Conservation (phyloP, 2,329 filamentous ascomycete genomes). For the Trichophyton equinum region DNA sequence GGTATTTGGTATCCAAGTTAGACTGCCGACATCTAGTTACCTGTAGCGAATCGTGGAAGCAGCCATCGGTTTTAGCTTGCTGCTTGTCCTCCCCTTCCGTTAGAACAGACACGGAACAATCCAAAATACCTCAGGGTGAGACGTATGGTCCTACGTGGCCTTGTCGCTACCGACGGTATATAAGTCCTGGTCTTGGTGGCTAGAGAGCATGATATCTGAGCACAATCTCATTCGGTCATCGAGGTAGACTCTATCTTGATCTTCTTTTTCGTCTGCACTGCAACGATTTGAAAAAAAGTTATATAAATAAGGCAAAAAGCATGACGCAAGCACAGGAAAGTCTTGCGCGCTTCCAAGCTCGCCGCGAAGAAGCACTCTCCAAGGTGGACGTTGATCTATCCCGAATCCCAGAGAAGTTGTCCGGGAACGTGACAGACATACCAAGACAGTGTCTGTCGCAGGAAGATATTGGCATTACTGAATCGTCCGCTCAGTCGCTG, state of each 20-base stretch:
- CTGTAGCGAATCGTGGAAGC: not conserved
- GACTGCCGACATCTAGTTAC: not conserved
- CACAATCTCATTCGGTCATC: not conserved
- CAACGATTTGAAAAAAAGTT: not conserved
- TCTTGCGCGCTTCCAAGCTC: not conserved
- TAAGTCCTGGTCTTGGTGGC: not conserved
- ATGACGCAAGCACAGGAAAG: constrained; percentile 1
- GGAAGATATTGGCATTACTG: not conserved
- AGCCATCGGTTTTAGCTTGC: not conserved
- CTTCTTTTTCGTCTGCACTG: not conserved
- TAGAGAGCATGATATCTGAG: not conserved
- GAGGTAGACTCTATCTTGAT: not conserved
- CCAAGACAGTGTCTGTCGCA: constrained; percentile 1
- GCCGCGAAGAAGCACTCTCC: not conserved
- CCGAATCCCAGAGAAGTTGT: not conserved
- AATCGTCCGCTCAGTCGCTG: not conserved
- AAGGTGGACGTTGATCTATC: constrained; percentile 3
- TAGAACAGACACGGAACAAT: not conserved
- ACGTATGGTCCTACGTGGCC: not conserved
- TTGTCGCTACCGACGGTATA: not conserved
- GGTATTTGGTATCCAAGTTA: not conserved
- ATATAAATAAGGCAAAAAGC: not conserved
- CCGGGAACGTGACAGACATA: not conserved
- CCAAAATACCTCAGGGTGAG: not conserved
- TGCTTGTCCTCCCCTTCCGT: not conserved